phyloP scores from a whole-genome alignment of 2,329 filamentous ascomycete genomes.

The Talaromyces sp. region DNA sequence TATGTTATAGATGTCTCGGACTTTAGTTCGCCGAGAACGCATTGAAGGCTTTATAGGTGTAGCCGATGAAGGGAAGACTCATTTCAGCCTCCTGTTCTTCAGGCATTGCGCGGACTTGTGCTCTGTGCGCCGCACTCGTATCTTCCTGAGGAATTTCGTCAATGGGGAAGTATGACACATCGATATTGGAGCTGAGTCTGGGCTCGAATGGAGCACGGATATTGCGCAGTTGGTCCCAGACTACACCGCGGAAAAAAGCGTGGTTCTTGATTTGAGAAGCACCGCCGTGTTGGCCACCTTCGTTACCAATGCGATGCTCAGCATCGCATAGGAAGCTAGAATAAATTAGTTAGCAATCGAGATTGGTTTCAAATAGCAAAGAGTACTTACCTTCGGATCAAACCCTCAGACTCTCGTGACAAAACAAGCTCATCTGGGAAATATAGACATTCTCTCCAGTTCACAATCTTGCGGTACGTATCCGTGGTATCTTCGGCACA shows the following conservation, averaged over 20 bases:
- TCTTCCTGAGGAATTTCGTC: slow-evolving; percentile 98
- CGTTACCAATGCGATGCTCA: slow-evolving; percentile 81
- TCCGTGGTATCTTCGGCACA: slow-evolving; percentile 97
- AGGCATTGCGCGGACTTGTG: slow-evolving; percentile 71
- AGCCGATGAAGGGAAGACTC: slow-evolving; percentile 92
- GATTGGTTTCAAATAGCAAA: neutral
- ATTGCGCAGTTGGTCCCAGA: slow-evolving; percentile 86
- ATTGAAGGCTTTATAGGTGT: slow-evolving; percentile 96
- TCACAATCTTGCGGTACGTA: slow-evolving; percentile 98
- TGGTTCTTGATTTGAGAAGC: slow-evolving; percentile 91
- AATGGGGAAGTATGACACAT: slow-evolving; percentile 97
- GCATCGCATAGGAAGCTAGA: slow-evolving; percentile 86
- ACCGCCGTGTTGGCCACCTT: slow-evolving; percentile 58
- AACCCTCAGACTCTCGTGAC: slow-evolving; percentile 81
- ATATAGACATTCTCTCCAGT: slow-evolving; percentile 92
- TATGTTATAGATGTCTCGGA: slow-evolving; percentile 3
- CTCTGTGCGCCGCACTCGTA: slow-evolving; percentile 80
- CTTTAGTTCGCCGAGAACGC: slow-evolving; percentile 51
- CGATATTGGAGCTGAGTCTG: slow-evolving; percentile 84
- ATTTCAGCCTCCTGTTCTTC: slow-evolving; percentile 85
- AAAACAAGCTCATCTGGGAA: slow-evolving; percentile 95
- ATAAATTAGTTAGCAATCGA: slow-evolving; percentile 26
- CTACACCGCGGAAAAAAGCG: slow-evolving; percentile 93
- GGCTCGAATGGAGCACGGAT: slow-evolving; percentile 97
- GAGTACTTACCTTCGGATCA: slow-evolving; percentile 73